A percentile compares a stretch with the other conserved stretches of the same genome.
These are phyloP conservation scores for Geotrichum ghanense DNA, from an alignment of 805 yeast species.

Conservation along the genomic window DNA sequence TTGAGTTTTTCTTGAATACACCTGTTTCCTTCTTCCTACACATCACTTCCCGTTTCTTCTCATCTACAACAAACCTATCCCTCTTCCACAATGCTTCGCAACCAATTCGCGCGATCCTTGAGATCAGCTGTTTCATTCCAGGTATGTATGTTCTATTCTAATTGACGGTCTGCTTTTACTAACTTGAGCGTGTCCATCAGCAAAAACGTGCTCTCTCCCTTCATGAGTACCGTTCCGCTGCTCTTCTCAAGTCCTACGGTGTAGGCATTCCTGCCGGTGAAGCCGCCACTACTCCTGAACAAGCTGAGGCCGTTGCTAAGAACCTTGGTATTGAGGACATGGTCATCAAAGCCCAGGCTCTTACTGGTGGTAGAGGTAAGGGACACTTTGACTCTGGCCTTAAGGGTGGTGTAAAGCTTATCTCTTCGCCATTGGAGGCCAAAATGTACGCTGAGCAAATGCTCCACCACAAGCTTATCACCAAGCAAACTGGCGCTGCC, in stretches of 20 bases:
- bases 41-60: no score
- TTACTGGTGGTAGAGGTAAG: conserved; percentile 99
- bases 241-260: conserved; percentile 68
- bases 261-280: conserved; percentile 86
- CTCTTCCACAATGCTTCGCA: no score
- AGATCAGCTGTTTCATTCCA: background rate
- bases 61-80: no score
- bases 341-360: conserved; percentile 96
- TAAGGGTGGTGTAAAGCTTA: conserved; percentile 93
- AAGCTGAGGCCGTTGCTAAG: conserved; percentile 76
- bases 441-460: conserved; percentile 74
- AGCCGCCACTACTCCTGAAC: conserved; percentile 83
- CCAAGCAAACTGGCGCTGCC: conserved; percentile 96
- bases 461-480: conserved; percentile 86
- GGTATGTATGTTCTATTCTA: background rate
- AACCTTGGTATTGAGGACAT: conserved; percentile 60
- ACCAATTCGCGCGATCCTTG: background rate
- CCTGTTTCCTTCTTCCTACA: no score
- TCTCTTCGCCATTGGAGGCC: conserved; percentile 77
- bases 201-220: conserved; percentile 36
- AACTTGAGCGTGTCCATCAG: no score
- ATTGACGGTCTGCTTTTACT: no score
- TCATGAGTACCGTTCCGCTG: conserved; percentile 94
- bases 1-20: no score
- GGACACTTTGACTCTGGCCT: conserved; percentile 94